These are phyloP conservation scores for Phyllosticta paracitricarpa DNA, from an alignment of 2,329 filamentous ascomycete species.

Conservation along the genomic window DNA sequence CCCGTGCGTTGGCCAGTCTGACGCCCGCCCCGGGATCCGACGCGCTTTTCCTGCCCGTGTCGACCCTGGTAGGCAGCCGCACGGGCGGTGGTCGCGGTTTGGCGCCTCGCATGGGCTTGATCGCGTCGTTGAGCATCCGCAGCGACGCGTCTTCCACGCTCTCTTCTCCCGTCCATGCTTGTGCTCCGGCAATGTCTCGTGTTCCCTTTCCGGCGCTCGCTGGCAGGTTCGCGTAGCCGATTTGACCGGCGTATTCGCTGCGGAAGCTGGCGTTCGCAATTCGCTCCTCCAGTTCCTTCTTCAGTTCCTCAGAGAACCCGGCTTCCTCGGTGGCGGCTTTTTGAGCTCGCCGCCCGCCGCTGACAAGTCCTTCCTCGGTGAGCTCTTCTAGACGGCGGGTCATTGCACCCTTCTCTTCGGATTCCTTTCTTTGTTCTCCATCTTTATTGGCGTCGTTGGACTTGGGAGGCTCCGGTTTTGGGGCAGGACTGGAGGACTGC, in stretches of 20 bases:
- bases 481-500: slow-evolving; percentile 16
- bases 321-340: slow-evolving; percentile 50
- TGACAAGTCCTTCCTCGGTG: slow-evolving; percentile 49
- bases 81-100: slow-evolving; percentile 15
- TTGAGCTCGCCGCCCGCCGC: slow-evolving; percentile 43
- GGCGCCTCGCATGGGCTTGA: slow-evolving; percentile 35
- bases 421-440: slow-evolving; percentile 8
- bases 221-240: slow-evolving; percentile 45
- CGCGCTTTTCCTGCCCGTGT: slow-evolving; percentile 32
- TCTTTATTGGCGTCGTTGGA: slow-evolving; percentile 11
- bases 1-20: slow-evolving; percentile 48
- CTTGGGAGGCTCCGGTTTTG: slow-evolving; percentile 14
- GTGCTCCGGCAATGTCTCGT: slow-evolving; percentile 54
- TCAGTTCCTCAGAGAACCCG: slow-evolving; percentile 53
- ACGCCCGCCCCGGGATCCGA: slow-evolving; percentile 25
- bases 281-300: slow-evolving; percentile 47
- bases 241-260: slow-evolving; percentile 42
- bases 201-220: slow-evolving; percentile 58
- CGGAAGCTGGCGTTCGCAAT: slow-evolving; percentile 47
- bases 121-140: slow-evolving; percentile 60
- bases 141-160: slow-evolving; percentile 62
- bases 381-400: slow-evolving; percentile 47
- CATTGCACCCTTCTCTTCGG: slow-evolving; percentile 45
- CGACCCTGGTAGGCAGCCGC: slow-evolving; percentile 28
- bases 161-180: slow-evolving; percentile 73